Evolutionary conservation across 805 yeast species (phyloP), one percentile per base, ranked within the genome.

Genomic region (Metschnikowia lachancei): DNA sequence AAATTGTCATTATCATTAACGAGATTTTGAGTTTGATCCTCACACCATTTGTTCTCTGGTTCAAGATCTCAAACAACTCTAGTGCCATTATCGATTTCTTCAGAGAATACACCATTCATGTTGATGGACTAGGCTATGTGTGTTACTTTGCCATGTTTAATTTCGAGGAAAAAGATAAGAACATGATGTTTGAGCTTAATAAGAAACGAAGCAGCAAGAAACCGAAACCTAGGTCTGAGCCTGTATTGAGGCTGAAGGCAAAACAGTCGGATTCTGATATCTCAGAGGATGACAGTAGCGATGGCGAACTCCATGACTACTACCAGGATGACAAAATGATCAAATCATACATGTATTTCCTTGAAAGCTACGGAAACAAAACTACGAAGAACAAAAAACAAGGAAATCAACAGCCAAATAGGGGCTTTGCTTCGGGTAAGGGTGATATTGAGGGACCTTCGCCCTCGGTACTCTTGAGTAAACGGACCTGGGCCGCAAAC

Each of bases 111-210:
- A 83, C 96, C 11, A 83, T 90, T 11, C 94, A 92, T 62, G 88
- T 91, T 39, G 97, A 91, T 67, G 98, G 97, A 0, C 70, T 94
- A 34, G 99, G 99, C 0, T 85, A 91, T 59, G 96, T 94, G 32
- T 92, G 98, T 61, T 83, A 88, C 26, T 89, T 84, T 74, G 98
- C 98, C 2, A 87, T 88, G 83, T 94, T 94, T 66, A 85, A 88
- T 54, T 81, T 85, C 51, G 90, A 83, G 50, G 80, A 80, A 52
- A 75, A 76, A 49, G 77, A 73, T 46, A 67, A 70, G 50, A 70
- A 70, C 52, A 75, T 67, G 75, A 67, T 69, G 73, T 46, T 49
- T 50, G 65, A 60, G 44, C 51, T 53, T 54, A 63, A 55, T 48
- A 64, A 55, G 50, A 55, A 47, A 46, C 54, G 45, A 40, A 44